Evolutionary conservation across 1,284 basidiomycete species (phyloP).

Genomic region (Rhodotorula sp.): DNA sequence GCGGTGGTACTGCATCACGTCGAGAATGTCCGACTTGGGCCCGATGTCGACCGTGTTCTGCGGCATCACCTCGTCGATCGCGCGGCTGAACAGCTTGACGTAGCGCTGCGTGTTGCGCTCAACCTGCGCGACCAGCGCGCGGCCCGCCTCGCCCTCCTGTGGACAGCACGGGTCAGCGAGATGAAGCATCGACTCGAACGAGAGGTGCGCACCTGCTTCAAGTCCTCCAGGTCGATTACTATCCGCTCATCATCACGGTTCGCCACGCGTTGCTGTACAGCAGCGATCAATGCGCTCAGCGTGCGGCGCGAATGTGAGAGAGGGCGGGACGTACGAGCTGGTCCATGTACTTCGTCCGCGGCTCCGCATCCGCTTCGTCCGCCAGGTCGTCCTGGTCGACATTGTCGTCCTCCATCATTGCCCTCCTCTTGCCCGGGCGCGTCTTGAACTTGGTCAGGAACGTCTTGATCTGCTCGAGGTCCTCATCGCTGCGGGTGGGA

Average conservation of each 20-base stretch:
- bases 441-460: slow-evolving; percentile 67
- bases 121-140: slow-evolving; percentile 70
- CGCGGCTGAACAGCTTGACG: slow-evolving; percentile 83
- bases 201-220: slow-evolving; percentile 47
- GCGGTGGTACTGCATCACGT: slow-evolving; percentile 91
- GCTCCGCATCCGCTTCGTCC: slow-evolving; percentile 51
- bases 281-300: background rate
- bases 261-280: slow-evolving; percentile 76
- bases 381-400: slow-evolving; percentile 62
- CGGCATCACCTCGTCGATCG: slow-evolving; percentile 85
- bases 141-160: slow-evolving; percentile 67
- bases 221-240: slow-evolving; percentile 53
- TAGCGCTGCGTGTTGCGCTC: slow-evolving; percentile 86
- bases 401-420: slow-evolving; percentile 57
- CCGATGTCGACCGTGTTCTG: slow-evolving; percentile 83
- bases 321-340: slow-evolving; percentile 68
- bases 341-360: slow-evolving; percentile 75
- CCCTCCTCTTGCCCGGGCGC: slow-evolving; percentile 38
- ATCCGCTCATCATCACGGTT: slow-evolving; percentile 84
- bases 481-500: slow-evolving; percentile 56
- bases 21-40: slow-evolving; percentile 76
- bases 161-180: slow-evolving; percentile 45
- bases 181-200: background rate
- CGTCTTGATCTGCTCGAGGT: slow-evolving; percentile 62
- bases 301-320: background rate